Evolutionary conservation across 108 stramenopile genomes (phyloP), one percentile per base, ranked within the genome.

Genomic region (Pseudonitzschia delicatissima): DNA sequence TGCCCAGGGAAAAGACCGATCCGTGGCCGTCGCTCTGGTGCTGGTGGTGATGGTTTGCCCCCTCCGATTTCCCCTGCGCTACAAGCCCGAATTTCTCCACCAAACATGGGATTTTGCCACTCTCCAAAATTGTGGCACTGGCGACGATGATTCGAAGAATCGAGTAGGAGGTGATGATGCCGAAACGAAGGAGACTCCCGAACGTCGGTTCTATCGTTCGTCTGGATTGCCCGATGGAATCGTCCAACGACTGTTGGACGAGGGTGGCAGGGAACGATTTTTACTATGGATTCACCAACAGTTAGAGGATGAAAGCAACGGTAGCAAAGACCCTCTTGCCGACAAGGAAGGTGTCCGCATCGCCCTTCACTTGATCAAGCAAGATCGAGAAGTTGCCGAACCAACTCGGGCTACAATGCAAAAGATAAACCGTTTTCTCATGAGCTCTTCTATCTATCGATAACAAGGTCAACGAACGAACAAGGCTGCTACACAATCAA

Each of bases 1-100:
- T 63, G 86, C 86, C 57, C 87, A 92, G 64, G 91, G 91, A 3
- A 80, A 73, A 65, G 91, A 92, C 77, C 84, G 86, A 32, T 84
- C 84, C 13, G 91, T 92, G 26, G 91, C 86, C 32, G 66, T 92
- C 8, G 86, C 69, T 0, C 57, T 89, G 72, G 82, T 84, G 26
- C 42, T 77, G 4, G 63, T 82, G 17, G 45, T 58, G 12, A 20
- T 87, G 13, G 42, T 51, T 4, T 89, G 80, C 34, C 45, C 66
- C 45, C 55, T 68, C 37, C 48, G 25, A 35, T 63, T 49, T 50
- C 77, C 70, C 8, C 29, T 71, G 36, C 17, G 35, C 3, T 37
- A 62, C 12, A 18, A 26, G 20, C 53, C 25, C 5, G 27, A 48
- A 4, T 58, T 63, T 35, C 20, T 31, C 23, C 6, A 6, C 37